Evolutionary conservation across 768 basidiomycete species (phyloP).

Genomic region (Phlegmacium glaucopus): DNA sequence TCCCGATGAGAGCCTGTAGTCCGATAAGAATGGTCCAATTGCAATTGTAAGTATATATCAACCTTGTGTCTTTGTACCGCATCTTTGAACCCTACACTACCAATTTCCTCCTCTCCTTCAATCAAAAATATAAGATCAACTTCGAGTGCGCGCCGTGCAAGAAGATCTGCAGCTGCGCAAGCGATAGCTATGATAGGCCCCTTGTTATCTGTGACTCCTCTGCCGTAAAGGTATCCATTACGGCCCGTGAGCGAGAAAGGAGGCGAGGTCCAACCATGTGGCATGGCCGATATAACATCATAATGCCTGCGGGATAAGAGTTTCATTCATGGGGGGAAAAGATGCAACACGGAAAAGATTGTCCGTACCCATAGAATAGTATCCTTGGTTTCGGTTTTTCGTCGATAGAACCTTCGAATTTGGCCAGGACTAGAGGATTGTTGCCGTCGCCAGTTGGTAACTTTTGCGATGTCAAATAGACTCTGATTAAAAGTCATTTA

Average conservation of each 20-base stretch:
- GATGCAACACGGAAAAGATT: neutral
- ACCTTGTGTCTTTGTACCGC: constrained; percentile 77
- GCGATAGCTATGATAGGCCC: constrained; percentile 92
- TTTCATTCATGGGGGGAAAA: neutral
- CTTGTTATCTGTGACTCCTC: constrained; percentile 93
- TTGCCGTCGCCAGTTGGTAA: constrained; percentile 70
- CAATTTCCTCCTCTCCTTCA: constrained; percentile 97
- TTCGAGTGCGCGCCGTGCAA: constrained; percentile 67
- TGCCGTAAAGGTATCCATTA: constrained; percentile 89
- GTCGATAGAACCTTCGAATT: constrained; percentile 70
- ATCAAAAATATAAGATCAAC: constrained; percentile 88
- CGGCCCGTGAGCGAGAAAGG: constrained; percentile 81
- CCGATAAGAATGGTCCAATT: neutral
- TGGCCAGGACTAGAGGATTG: constrained; percentile 89
- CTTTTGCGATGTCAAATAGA: constrained; percentile 31
- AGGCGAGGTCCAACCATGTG: constrained; percentile 74
- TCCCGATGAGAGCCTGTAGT: constrained; percentile 71
- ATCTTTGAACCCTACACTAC: constrained; percentile 82
- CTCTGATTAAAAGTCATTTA: no score
- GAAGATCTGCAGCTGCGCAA: constrained; percentile 81
- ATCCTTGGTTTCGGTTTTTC: constrained; percentile 64
- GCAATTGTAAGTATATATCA: neutral
- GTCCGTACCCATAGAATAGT: constrained; percentile 81
- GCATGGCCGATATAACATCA: constrained; percentile 87
- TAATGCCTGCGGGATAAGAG: constrained; percentile 63